Evolutionary conservation across 1,284 basidiomycete species (phyloP).

Genomic region (Anthracocystis walkeri): DNA sequence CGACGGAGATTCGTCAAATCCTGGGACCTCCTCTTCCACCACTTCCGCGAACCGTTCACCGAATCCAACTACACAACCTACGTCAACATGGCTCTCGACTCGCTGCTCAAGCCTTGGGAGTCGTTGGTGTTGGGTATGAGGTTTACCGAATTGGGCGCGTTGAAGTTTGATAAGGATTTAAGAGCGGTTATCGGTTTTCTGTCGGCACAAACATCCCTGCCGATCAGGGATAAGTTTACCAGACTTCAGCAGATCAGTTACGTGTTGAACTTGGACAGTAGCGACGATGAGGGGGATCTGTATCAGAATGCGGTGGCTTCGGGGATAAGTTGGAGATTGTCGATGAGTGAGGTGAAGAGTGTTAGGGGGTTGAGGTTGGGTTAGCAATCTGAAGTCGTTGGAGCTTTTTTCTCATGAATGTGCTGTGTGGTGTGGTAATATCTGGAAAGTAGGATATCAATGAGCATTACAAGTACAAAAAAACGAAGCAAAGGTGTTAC

Average conservation of each 20-base stretch:
- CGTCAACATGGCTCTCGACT: conserved; percentile 85
- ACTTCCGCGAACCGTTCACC: conserved; percentile 81
- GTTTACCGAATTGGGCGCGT: conserved; percentile 96
- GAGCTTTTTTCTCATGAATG: neutral
- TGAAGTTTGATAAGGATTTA: conserved; percentile 93
- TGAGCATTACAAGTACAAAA: conserved; percentile 23
- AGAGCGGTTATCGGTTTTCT: conserved; percentile 85
- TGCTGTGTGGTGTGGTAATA: neutral
- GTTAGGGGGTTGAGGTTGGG: conserved; percentile 39
- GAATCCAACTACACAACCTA: conserved; percentile 87
- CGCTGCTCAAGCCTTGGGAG: conserved; percentile 92
- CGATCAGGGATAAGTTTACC: conserved; percentile 86
- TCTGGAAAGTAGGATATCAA: neutral
- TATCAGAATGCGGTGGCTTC: conserved; percentile 55
- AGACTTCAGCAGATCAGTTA: conserved; percentile 93
- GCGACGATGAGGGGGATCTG: conserved; percentile 79
- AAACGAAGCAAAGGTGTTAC: neutral
- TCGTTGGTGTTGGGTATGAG: conserved; percentile 82
- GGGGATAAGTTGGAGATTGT: conserved; percentile 62
- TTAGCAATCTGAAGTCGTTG: neutral
- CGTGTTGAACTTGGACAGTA: conserved; percentile 87
- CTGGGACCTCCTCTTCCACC: conserved; percentile 81
- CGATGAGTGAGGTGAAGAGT: conserved; percentile 54
- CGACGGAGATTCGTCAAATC: conserved; percentile 84
- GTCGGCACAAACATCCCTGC: conserved; percentile 84